These are phyloP conservation scores for Metschnikowia cubensis DNA, from an alignment of 805 yeast genomes.

Conservation along the genomic window DNA sequence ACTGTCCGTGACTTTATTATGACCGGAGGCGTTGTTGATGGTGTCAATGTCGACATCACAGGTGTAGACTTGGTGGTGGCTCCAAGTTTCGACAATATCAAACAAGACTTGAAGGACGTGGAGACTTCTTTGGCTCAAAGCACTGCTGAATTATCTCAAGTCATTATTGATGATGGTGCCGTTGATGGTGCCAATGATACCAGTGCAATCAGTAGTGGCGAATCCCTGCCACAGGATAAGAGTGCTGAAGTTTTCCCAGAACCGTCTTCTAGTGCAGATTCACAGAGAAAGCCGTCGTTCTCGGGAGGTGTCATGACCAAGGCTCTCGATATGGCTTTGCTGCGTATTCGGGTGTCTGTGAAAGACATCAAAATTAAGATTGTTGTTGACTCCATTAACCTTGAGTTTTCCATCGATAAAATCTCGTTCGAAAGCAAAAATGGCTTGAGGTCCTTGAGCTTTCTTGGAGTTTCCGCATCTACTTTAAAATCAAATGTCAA, in stretches of 20 bases:
- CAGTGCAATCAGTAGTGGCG: neutral
- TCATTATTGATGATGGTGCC: conserved; percentile 37
- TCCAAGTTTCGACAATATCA: conserved; percentile 28
- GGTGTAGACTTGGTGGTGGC: conserved; percentile 47
- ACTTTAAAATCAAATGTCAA: conserved; percentile 18
- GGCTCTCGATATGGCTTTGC: conserved; percentile 65
- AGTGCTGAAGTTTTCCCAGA: neutral
- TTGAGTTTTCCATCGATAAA: conserved; percentile 30
- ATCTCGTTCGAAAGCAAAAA: conserved; percentile 38
- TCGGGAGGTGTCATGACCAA: conserved; percentile 55
- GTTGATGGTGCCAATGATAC: neutral
- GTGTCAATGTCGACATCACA: conserved; percentile 57
- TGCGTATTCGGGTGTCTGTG: conserved; percentile 53
- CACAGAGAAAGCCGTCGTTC: conserved; percentile 18
- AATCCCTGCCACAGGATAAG: neutral
- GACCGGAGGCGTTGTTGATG: conserved; percentile 63
- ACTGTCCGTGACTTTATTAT: conserved; percentile 51
- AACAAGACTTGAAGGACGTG: conserved; percentile 27
- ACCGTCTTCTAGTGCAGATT: neutral
- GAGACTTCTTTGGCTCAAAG: conserved; percentile 63
- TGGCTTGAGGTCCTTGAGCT: conserved; percentile 41
- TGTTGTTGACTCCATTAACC: conserved; percentile 42
- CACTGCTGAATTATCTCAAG: conserved; percentile 68
- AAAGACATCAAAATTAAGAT: conserved; percentile 45
- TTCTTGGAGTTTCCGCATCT: conserved; percentile 33